phyloP scores from a whole-genome alignment of 495 filamentous ascomycete species.

The Tuber brumale region DNA sequence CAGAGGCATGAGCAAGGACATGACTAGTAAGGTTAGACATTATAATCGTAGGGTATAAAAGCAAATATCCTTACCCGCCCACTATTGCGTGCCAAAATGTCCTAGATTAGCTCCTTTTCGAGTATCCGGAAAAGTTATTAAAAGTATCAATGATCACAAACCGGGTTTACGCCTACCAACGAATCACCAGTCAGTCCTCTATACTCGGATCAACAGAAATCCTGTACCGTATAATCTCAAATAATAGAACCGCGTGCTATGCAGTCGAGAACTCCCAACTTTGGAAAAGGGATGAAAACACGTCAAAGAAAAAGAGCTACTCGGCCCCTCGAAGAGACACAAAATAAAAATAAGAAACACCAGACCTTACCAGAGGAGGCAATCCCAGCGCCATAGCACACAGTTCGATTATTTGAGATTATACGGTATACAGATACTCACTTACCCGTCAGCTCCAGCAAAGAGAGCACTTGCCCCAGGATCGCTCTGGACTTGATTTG shows the following conservation, averaged over 20 bases:
- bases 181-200: background rate
- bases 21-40: slow-evolving; percentile 44
- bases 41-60: background rate
- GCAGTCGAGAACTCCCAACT: too few species aligned
- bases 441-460: slow-evolving; percentile 61
- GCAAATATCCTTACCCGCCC: slow-evolving; percentile 48
- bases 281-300: too few species aligned
- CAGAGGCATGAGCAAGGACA: slow-evolving; percentile 71
- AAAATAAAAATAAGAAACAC: too few species aligned
- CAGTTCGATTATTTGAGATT: too few species aligned
- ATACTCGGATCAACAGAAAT: background rate
- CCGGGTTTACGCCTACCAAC: slow-evolving; percentile 36
- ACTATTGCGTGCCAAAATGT: slow-evolving; percentile 51
- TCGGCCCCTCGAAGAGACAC: too few species aligned
- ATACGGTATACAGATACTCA: background rate
- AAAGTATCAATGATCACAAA: slow-evolving; percentile 5
- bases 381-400: too few species aligned
- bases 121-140: background rate
- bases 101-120: slow-evolving; percentile 9
- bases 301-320: too few species aligned
- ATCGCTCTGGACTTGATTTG: slow-evolving; percentile 75
- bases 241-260: too few species aligned
- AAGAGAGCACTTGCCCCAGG: slow-evolving; percentile 77
- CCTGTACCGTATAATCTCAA: background rate
- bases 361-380: too few species aligned